These are phyloP conservation scores for Salix viminalis DNA, from an alignment of 345 rosid genomes.

Conservation along the genomic window DNA sequence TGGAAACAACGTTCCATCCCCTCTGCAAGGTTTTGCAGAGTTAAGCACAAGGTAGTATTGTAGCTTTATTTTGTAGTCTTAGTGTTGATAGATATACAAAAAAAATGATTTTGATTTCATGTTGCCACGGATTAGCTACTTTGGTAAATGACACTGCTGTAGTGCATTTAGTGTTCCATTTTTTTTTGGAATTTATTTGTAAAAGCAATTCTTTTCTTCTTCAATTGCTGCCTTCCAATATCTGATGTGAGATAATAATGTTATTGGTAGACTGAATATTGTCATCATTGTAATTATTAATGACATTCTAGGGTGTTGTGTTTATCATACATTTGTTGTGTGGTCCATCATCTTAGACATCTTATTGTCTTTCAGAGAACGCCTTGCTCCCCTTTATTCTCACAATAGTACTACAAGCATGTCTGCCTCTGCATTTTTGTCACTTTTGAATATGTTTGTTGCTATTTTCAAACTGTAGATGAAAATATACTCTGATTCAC, in stretches of 20 bases:
- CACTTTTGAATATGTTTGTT: not conserved
- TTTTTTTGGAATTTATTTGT: too few species aligned
- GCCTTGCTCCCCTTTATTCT: too few species aligned
- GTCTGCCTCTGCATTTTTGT: not conserved
- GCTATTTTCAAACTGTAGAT: not conserved
- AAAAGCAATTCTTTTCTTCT: not conserved
- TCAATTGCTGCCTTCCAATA: not conserved
- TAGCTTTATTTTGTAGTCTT: slow-evolving; percentile 3
- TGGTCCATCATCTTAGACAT: too few species aligned
- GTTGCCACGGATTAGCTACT: not conserved
- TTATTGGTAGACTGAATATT: not conserved
- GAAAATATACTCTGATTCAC: not conserved
- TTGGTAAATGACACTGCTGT: not conserved
- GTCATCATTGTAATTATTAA: too few species aligned
- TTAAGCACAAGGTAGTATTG: slow-evolving; percentile 53
- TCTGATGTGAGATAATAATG: not conserved
- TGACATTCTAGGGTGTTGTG: too few species aligned
- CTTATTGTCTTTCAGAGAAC: too few species aligned
- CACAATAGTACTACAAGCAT: too few species aligned
- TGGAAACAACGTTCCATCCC: slow-evolving; percentile 71
- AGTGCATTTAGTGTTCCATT: too few species aligned
- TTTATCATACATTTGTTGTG: too few species aligned
- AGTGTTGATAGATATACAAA: not conserved
- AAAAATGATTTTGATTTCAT: not conserved
- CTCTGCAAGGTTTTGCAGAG: slow-evolving; percentile 63